Percentiles rank a stretch among this genome's conserved stretches.
Evolutionary conservation across 148 eudicot species (phyloP).

Genomic region (Cornus controversa): DNA sequence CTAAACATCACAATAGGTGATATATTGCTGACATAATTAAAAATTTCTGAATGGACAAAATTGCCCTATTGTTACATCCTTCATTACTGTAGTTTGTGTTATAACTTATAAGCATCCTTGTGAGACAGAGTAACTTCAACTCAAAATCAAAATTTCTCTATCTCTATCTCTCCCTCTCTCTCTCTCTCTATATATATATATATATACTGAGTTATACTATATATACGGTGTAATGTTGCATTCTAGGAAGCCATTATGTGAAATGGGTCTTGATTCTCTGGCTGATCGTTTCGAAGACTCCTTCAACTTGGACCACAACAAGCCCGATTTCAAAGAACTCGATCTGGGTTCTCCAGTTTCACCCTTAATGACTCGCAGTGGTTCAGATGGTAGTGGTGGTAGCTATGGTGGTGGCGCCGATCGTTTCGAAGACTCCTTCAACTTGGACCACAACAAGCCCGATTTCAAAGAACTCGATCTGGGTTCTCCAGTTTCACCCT

Average conservation of each 20-base stretch:
- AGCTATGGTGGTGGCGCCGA: no score
- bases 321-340: slow-evolving; percentile 36
- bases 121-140: background rate
- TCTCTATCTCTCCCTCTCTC: no score
- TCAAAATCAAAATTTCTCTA: background rate
- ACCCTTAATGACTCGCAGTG: slow-evolving; percentile 1
- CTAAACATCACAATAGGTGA: no score
- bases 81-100: background rate
- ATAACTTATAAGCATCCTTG: background rate
- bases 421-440: background rate
- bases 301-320: slow-evolving; percentile 16
- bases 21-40: no score
- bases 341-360: slow-evolving; percentile 18
- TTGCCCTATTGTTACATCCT: slow-evolving; percentile 1
- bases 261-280: slow-evolving; percentile 15
- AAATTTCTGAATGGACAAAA: no score
- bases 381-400: background rate
- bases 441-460: slow-evolving; percentile 28
- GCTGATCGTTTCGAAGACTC: slow-evolving; percentile 3
- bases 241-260: slow-evolving; percentile 18
- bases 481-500: background rate
- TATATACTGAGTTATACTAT: background rate
- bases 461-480: slow-evolving; percentile 37
- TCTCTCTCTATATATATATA: no score
- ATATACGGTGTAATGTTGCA: slow-evolving; percentile 14